Evolutionary conservation across 805 yeast genomes (phyloP).

Genomic region (Tetrapisispora fleetii): DNA sequence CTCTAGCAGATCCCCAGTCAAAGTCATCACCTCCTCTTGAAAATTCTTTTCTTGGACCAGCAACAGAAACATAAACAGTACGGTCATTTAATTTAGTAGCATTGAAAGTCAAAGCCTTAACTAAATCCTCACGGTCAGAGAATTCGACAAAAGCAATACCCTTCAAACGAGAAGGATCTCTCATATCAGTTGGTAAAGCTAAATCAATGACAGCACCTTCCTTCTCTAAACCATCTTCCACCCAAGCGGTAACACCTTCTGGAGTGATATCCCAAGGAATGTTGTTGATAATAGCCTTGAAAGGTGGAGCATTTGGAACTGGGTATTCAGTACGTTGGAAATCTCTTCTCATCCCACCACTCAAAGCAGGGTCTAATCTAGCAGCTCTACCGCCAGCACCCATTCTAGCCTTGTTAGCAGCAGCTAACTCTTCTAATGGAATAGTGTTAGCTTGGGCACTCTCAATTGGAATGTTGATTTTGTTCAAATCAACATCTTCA

Average conservation of each 20-base stretch:
- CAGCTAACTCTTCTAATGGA: constrained; percentile 23
- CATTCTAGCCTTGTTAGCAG: constrained; percentile 10
- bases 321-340: constrained; percentile 60
- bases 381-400: constrained; percentile 25
- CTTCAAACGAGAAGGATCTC: constrained; percentile 56
- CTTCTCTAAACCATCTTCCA: constrained; percentile 43
- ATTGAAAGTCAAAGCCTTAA: constrained; percentile 57
- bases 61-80: constrained; percentile 64
- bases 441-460: constrained; percentile 20
- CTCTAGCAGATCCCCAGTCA: constrained; percentile 38
- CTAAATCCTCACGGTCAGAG: constrained; percentile 66
- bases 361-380: constrained; percentile 32
- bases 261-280: constrained; percentile 77
- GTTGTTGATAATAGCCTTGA: constrained; percentile 78
- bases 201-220: constrained; percentile 51
- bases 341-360: constrained; percentile 27
- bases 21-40: constrained; percentile 37
- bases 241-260: constrained; percentile 48
- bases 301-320: constrained; percentile 87
- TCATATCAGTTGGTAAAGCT: constrained; percentile 60
- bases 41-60: constrained; percentile 48
- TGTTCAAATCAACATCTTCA: constrained; percentile 63
- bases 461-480: constrained; percentile 45
- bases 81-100: constrained; percentile 67
- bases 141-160: constrained; percentile 87